These are phyloP conservation scores for Zychaea mexicana DNA, from an alignment of 371 early-diverging fungal genomes.

Conservation along the genomic window DNA sequence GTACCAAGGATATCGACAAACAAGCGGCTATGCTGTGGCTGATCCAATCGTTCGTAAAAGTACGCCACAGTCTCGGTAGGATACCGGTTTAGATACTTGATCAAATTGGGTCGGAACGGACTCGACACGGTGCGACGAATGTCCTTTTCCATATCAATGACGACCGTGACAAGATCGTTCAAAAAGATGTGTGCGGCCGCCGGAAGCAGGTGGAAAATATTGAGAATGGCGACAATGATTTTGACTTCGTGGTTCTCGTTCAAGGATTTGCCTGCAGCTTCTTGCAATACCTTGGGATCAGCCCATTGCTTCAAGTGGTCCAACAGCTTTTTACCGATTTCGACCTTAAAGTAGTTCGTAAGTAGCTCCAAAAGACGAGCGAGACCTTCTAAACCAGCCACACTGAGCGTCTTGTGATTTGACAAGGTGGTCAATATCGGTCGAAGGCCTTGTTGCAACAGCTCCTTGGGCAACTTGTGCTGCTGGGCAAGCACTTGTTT, in stretches of 20 bases:
- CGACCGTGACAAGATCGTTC: constrained; percentile 84
- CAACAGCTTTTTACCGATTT: constrained; percentile 96
- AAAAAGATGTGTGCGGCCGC: constrained; percentile 90
- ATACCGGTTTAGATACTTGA: constrained; percentile 89
- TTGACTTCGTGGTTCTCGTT: constrained; percentile 89
- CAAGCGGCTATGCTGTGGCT: constrained; percentile 58
- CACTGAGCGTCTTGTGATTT: constrained; percentile 91
- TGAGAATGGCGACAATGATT: constrained; percentile 92
- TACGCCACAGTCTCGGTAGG: constrained; percentile 82
- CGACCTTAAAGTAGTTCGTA: constrained; percentile 97
- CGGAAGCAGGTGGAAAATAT: constrained; percentile 93
- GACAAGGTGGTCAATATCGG: constrained; percentile 95
- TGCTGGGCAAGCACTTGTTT: constrained; percentile 85
- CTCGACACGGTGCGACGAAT: constrained; percentile 83
- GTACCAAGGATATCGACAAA: constrained; percentile 72
- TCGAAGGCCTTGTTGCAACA: constrained; percentile 94
- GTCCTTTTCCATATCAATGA: constrained; percentile 82
- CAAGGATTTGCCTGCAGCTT: constrained; percentile 79
- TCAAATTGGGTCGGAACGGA: constrained; percentile 91
- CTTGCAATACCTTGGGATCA: constrained; percentile 79
- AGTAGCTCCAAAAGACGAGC: constrained; percentile 91
- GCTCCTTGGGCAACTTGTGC: constrained; percentile 92
- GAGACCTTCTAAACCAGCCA: constrained; percentile 91
- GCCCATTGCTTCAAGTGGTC: constrained; percentile 96
- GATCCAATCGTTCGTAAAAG: constrained; percentile 77